phyloP scores from a whole-genome alignment of 768 basidiomycete species.

The Rhizopogon sp. region DNA sequence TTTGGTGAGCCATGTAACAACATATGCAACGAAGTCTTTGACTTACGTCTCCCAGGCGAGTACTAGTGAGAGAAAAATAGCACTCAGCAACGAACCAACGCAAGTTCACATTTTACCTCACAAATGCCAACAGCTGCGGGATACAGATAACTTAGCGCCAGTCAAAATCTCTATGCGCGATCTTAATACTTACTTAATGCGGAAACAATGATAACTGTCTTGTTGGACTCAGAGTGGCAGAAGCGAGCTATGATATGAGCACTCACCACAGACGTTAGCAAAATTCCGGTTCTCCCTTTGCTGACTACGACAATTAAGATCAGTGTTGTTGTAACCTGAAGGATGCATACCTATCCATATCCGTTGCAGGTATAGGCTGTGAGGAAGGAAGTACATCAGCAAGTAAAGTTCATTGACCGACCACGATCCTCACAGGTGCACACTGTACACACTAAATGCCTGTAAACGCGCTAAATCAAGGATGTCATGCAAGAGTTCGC shows the following conservation, averaged over 20 bases:
- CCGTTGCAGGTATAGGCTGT: not conserved
- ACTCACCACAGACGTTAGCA: not conserved
- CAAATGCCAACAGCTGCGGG: not conserved
- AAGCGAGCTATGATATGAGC: not conserved
- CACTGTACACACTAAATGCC: not conserved
- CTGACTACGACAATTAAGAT: not conserved
- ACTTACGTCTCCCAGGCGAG: not conserved
- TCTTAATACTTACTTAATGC: not conserved
- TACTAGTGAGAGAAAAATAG: not conserved
- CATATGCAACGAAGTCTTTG: not conserved
- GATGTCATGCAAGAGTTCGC: not conserved
- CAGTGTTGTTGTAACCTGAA: not conserved
- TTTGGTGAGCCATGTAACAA: not conserved
- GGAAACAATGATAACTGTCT: not conserved
- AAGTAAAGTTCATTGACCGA: not conserved
- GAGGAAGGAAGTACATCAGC: not conserved
- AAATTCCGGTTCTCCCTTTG: not conserved
- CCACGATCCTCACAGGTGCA: not conserved
- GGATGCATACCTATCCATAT: not conserved
- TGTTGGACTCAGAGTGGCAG: not conserved
- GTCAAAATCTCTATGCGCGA: not conserved
- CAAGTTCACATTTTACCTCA: not conserved
- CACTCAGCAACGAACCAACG: not conserved
- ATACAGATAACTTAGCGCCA: not conserved
- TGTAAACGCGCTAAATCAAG: not conserved